Evolutionary conservation across 352 stramenopile genomes (phyloP), one percentile per base, ranked within the genome.

Genomic region (Phytopythium cucurbitacearum): DNA sequence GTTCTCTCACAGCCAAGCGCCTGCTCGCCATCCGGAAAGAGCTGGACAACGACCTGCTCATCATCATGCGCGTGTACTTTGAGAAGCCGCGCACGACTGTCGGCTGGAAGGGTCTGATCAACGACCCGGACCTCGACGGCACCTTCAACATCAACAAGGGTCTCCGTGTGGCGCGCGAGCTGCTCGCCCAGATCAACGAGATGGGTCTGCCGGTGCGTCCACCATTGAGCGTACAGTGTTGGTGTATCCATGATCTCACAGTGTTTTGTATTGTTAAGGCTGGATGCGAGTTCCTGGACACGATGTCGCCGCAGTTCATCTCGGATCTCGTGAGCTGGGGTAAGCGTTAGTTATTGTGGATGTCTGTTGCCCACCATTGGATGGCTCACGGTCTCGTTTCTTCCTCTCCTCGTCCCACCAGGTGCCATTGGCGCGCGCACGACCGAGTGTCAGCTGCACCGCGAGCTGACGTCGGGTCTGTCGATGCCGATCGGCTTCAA

Each of bases 101-200:
- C 2, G 87, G 87, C 44, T 96, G 87, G 87, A 96, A 96, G 57
- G 87, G 87, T 7, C 59, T 96, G 60, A 96, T 96, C 70, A 96
- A 96, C 62, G 85, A 96, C 64, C 87, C 87, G 47, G 82, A 96
- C 59, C 80, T 96, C 40, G 73, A 95, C 45, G 84, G 82, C 60
- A 90, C 84, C 35, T 96, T 95, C 68, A 94, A 95, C 66, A 96
- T 96, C 68, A 96, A 95, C 79, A 94, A 96, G 69, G 87, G 85
- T 2, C 69, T 96, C 8, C 81, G 81, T 32, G 71, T 94, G 7
- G 87, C 84, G 1, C 85, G 87, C 49, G 72, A 95, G 59, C 67
- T 96, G 13, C 70, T 96, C 13, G 77, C 81, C 38, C 69, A 85
- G 13, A 91, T 96, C 61, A 96, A 96, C 60, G 81, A 89, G 64